Percentiles rank a stretch among this genome's conserved stretches.
phyloP scores from a whole-genome alignment of 805 yeast species.

The Yamadazyma scolyti region DNA sequence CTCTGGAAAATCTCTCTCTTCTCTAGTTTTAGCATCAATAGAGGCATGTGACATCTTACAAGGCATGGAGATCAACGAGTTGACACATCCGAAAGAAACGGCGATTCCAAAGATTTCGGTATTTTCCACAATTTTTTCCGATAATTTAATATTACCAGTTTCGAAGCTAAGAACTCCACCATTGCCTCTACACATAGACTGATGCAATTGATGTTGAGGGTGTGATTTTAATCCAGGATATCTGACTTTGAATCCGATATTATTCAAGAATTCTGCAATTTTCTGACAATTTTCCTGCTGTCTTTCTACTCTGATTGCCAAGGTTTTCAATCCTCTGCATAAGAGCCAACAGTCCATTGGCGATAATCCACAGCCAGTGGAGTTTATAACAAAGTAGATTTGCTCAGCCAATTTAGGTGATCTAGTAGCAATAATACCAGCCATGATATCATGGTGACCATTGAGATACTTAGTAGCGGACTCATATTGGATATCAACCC shows the following conservation, averaged over 20 bases:
- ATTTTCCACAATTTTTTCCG: constrained; percentile 70
- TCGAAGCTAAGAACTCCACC: constrained; percentile 90
- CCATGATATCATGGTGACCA: constrained; percentile 97
- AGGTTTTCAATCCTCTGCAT: constrained; percentile 83
- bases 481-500: constrained; percentile 90
- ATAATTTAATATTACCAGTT: constrained; percentile 67
- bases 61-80: constrained; percentile 89
- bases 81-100: constrained; percentile 92
- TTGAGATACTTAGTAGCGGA: constrained; percentile 89
- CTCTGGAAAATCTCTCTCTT: constrained; percentile 87
- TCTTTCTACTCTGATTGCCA: constrained; percentile 80
- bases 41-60: constrained; percentile 98
- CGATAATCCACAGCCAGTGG: constrained; percentile 86
- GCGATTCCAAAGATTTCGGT: constrained; percentile 82
- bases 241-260: constrained; percentile 70
- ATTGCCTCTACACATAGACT: constrained; percentile 72
- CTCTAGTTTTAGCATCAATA: constrained; percentile 81
- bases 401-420: constrained; percentile 61
- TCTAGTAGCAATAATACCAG: constrained; percentile 81
- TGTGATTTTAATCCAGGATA: constrained; percentile 82
- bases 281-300: constrained; percentile 79
- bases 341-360: constrained; percentile 93
- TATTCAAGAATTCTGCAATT: constrained; percentile 70
- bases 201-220: constrained; percentile 78
- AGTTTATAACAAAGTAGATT: constrained; percentile 74